Base-by-base conservation (phyloP, 2,329 filamentous ascomycete species). In the Beauveria rudraprayagi region DNA sequence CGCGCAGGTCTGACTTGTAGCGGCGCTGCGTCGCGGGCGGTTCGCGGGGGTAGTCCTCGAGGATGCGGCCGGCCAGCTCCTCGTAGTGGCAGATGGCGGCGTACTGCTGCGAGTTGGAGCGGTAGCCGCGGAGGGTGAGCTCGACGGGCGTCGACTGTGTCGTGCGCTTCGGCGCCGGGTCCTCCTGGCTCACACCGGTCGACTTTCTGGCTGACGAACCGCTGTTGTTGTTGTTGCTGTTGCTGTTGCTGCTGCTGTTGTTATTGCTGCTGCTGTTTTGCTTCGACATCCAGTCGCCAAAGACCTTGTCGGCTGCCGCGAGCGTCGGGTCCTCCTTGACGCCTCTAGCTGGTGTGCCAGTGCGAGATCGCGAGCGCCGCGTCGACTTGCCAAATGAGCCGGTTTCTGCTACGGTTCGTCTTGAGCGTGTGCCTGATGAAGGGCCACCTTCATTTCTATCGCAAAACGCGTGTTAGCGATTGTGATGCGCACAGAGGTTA, bases 1-100 rank as follows among this genome's bases (percentile, higher is more conserved):
- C 87, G 64, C 88, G 83, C 63, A 90, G 83, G 66, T 92, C 85
- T 1, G 87, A 83, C 70, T 90, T 89, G 77, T 89, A 93, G 62
- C 88, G 82, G 61, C 82, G 80, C 69, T 84, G 83, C 64, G 86
- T 82, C 61, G 85, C 80, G 3, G 90, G 89, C n/a, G 93, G 88
- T 65, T 90, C 87, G 64, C 93, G 87, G 9, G 92, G 86, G 74
- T 97, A 97, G 75, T 97, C 92, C 76, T 97, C 93, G 74, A 92
- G 92, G 71, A 97, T 91, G 64, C 85, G 78, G 28, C 92, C 92
- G 7, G 90, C 93, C 47, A 96, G 86, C 63, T 87, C 84, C 77
- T 97, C 93, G 76, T 89, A 97, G 75, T 91, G 90, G 66, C 89
- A 86, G 67, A 97, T 87, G 40, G 92, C 92, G 30, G 92, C 91